Evolutionary conservation across 2,329 filamentous ascomycete genomes (phyloP).

Genomic region (Dactylellina parvicollis): DNA sequence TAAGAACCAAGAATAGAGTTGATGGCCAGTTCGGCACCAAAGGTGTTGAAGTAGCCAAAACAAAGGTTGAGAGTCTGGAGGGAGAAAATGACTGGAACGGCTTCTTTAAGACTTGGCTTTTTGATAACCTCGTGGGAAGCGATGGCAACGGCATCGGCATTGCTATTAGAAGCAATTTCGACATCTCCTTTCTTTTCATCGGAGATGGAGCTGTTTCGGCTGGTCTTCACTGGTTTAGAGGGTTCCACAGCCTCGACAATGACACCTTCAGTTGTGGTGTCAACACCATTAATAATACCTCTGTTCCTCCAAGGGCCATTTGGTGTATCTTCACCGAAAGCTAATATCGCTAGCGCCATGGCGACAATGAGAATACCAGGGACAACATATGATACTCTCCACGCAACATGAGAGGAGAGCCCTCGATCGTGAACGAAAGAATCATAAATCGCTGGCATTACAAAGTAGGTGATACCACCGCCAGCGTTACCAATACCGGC

Average conservation of each 20-base stretch:
- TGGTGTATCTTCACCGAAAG: constrained; percentile 82
- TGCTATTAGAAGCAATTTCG: constrained; percentile 61
- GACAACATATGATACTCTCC: constrained; percentile 85
- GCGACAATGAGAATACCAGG: constrained; percentile 78
- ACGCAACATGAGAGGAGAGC: constrained; percentile 74
- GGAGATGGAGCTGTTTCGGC: constrained; percentile 53
- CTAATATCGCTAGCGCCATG: constrained; percentile 74
- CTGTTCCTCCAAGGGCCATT: constrained; percentile 83
- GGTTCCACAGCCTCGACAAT: constrained; percentile 60
- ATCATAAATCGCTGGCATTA: constrained; percentile 90
- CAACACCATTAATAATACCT: constrained; percentile 63
- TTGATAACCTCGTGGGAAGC: constrained; percentile 63
- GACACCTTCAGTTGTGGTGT: constrained; percentile 58
- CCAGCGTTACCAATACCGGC: constrained; percentile 88
- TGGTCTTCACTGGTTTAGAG: background rate
- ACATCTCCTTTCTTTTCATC: constrained; percentile 61
- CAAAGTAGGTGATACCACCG: constrained; percentile 90
- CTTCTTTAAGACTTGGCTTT: constrained; percentile 69
- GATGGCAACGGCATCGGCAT: constrained; percentile 59
- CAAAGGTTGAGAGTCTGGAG: constrained; percentile 69
- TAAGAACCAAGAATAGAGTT: constrained; percentile 70
- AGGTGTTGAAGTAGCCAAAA: constrained; percentile 71
- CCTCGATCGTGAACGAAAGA: constrained; percentile 72
- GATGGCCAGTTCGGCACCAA: constrained; percentile 72
- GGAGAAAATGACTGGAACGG: constrained; percentile 64